Base-by-base conservation (phyloP, 73 alveolate genomes). In the Paramecium primaurelia region DNA sequence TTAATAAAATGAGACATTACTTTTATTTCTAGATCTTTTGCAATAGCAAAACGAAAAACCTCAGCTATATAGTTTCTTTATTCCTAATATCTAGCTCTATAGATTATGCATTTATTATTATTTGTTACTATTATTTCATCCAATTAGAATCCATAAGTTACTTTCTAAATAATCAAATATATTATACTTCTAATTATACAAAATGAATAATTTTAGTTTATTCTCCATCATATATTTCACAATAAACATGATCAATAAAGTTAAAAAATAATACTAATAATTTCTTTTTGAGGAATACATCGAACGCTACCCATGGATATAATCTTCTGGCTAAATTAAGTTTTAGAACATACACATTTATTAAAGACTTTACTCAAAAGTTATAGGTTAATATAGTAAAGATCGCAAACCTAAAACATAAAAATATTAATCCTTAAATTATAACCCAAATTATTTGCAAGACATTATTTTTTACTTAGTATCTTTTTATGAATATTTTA, bases 281-380 rank as follows among this genome's bases (percentile, higher is more conserved):
- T 20, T 80, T 49, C 75, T 80, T 80, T 47, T 45, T 80, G 4
- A 40, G 34, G 18, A 47, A 34, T 12, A 73, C 73, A 2, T 80
- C 91, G 25, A 80, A 80, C 6, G 91, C 91, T 45, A 80, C 49
- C 91, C 91, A 80, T 20, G 91, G 91, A 80, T 80, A 47, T 26
- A 80, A 20, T 26, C 91, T 44, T 80, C 75, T 14, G 14, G 47
- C 44, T 80, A 80, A 49, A 49, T 80, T n/a, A 80, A 80, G 34
- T 22, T 26, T 11, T 16, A 49, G 18, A 22, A 45, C n/a, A 73
- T 73, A 73, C 87, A 34, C 87, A 73, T 73, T 37, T 37, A 37
- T 40, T 73, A 37, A 10, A 73, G 37, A 73, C 87, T 37, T 37
- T 37, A 22, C 18, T 73, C 87, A 73, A 40, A 34, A 30, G 87